Base-by-base conservation (phyloP, 2,329 filamentous ascomycete genomes). In the Sclerotinia glacialis region DNA sequence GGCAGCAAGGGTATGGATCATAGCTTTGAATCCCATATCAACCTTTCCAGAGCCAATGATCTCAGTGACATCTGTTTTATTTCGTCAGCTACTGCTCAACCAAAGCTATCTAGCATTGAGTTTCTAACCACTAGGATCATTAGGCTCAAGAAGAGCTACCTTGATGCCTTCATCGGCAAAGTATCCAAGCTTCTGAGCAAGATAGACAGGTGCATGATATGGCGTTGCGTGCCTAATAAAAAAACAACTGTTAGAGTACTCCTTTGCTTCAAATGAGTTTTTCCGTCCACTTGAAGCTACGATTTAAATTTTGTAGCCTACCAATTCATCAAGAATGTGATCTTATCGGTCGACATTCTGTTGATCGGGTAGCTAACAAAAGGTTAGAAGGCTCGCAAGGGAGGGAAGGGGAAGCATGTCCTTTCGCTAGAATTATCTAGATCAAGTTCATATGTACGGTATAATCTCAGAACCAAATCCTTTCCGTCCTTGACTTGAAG, bases 361-460 rank as follows among this genome's bases (percentile, higher is more conserved):
- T 65, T 64, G 37, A 46, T 28, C 18, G 26, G 37, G 40, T 58
- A 56, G n/a, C 52, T 64, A 55, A 37, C 12, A 34, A 26, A 47
- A 72, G 75, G 81, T 86, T 78, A 86, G 82, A 81, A 76, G 72
- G 72, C 71, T 67, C 72, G 66, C 65, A 67, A 66, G 68, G 66
- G 70, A 67, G 68, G 67, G 71, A 70, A 68, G 73, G 75, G 73
- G 85, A 89, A 89, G 89, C 89, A 91, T 88, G 86, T 91, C 86
- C 89, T 91, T 91, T 88, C 89, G 89, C 89, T 90, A 88, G 88
- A 84, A 90, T 91, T 90, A 89, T 88, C 86, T 87, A 90, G 88
- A 90, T 91, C 89, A 91, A 91, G 89, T 92, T 91, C 83, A 80
- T 47, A 47, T 54, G 50, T 64, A 83, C 87, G 88, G 88, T 90